phyloP scores from a whole-genome alignment of 2,329 filamentous ascomycete genomes.

The Sporothrix curviconia region DNA sequence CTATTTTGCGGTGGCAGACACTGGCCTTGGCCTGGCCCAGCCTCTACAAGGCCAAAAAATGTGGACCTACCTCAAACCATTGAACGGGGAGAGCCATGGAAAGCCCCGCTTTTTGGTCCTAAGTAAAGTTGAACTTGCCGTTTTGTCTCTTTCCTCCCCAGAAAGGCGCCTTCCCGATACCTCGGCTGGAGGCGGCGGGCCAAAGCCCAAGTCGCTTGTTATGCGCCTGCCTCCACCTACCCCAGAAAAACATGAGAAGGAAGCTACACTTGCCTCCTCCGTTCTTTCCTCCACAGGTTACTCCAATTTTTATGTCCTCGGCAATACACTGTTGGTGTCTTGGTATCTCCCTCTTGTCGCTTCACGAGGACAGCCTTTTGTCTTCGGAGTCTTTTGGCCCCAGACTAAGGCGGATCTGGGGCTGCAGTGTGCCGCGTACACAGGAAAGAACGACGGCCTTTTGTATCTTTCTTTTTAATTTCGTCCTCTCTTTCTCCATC shows the following conservation, averaged over 20 bases:
- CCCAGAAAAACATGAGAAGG: neutral
- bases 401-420: constrained; percentile 1
- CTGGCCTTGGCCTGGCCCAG: too few species aligned
- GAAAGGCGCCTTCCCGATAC: neutral
- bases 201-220: too few species aligned
- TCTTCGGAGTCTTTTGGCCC: neutral
- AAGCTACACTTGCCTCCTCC: neutral
- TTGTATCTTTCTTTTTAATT: neutral
- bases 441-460: neutral
- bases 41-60: too few species aligned
- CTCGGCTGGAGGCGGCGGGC: constrained; percentile 10
- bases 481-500: neutral
- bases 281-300: neutral
- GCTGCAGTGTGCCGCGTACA: neutral
- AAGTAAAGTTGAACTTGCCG: too few species aligned
- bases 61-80: too few species aligned
- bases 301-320: constrained; percentile 1
- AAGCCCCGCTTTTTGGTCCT: too few species aligned
- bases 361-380: too few species aligned
- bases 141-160: too few species aligned
- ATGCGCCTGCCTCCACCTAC: too few species aligned
- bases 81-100: too few species aligned
- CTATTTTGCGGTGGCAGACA: too few species aligned
- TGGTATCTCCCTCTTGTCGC: neutral
- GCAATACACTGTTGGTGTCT: neutral